Percentiles rank a stretch among this genome's conserved stretches.
Conservation (phyloP, 2,329 filamentous ascomycete genomes). For the Aureobasidium sp. region DNA sequence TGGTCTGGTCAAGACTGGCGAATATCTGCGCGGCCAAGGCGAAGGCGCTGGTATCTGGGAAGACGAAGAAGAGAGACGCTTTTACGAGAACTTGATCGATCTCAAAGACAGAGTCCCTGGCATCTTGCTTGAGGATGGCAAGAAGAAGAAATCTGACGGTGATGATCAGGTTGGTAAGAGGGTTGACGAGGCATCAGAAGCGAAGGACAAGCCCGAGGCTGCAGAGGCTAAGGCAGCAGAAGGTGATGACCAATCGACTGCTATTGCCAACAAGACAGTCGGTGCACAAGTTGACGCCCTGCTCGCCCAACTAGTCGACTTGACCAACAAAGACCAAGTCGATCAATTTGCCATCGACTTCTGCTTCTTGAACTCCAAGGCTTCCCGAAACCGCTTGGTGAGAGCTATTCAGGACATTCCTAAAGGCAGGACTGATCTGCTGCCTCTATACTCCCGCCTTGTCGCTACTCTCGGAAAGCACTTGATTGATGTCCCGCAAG, state of each 20-base stretch:
- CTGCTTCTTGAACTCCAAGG: slow-evolving; percentile 97
- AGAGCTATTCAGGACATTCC: slow-evolving; percentile 92
- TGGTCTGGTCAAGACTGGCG: slow-evolving; percentile 85
- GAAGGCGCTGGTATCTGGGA: slow-evolving; percentile 96
- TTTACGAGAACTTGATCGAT: slow-evolving; percentile 95
- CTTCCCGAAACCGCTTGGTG: slow-evolving; percentile 85
- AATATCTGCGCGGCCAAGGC: slow-evolving; percentile 81
- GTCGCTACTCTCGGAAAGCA: slow-evolving; percentile 90
- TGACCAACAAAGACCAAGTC: slow-evolving; percentile 83
- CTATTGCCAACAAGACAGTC: slow-evolving; percentile 95
- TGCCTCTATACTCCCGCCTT: slow-evolving; percentile 85
- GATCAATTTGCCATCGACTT: slow-evolving; percentile 94
- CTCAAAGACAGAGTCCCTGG: slow-evolving; percentile 91
- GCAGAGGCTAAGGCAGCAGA: slow-evolving; percentile 44
- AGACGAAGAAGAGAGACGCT: slow-evolving; percentile 93
- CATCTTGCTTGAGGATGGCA: slow-evolving; percentile 85
- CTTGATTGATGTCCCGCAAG: slow-evolving; percentile 88
- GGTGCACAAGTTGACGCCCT: slow-evolving; percentile 93
- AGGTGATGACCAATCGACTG: slow-evolving; percentile 76
- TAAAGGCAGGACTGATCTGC: slow-evolving; percentile 82
- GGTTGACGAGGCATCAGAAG: slow-evolving; percentile 29
- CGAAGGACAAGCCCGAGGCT: slow-evolving; percentile 35
- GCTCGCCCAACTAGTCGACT: slow-evolving; percentile 75
- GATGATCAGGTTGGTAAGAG: slow-evolving; percentile 81
- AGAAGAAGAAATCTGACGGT: slow-evolving; percentile 79